These are phyloP conservation scores for Nemophila menziesii DNA, from an alignment of 257 asterid genomes.

Conservation along the genomic window DNA sequence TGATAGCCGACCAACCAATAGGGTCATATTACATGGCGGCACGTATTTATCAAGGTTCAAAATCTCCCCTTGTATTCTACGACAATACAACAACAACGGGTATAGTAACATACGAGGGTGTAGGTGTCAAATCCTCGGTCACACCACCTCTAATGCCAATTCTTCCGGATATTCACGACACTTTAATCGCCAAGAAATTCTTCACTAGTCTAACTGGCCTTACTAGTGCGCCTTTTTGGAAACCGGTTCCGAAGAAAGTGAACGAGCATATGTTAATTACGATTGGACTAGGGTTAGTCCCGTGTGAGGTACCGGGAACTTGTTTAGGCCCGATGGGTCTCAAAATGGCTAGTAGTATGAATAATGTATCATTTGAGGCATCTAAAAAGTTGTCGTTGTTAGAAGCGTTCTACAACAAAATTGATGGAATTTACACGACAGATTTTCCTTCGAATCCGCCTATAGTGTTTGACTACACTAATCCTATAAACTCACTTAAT, in stretches of 20 bases:
- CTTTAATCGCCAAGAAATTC: conserved; percentile 8
- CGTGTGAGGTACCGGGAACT: conserved; percentile 27
- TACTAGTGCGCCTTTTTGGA: conserved; percentile 3
- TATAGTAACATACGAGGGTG: conserved; percentile 23
- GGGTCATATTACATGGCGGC: conserved; percentile 49
- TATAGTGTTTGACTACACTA: conserved; percentile 33
- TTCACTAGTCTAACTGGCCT: conserved; percentile 2
- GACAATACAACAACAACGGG: conserved; percentile 36
- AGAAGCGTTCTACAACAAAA: conserved; percentile 33
- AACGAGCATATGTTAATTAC: conserved; percentile 33
- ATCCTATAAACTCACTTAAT: conserved; percentile 18
- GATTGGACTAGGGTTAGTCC: conserved; percentile 25
- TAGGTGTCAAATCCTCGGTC: too few relatives aligned
- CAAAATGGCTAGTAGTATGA: conserved; percentile 39
- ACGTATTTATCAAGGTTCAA: conserved; percentile 22
- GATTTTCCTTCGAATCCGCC: conserved; percentile 47
- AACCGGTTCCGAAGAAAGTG: not conserved
- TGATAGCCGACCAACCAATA: conserved; percentile 26
- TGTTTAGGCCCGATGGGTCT: conserved; percentile 31
- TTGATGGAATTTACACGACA: conserved; percentile 39
- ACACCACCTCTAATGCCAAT: conserved; percentile 30
- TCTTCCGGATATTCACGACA: conserved; percentile 22
- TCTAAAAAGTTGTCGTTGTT: conserved; percentile 36
- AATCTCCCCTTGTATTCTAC: conserved; percentile 3
- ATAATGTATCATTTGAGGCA: conserved; percentile 36